phyloP scores from a whole-genome alignment of 106 monocot genomes.

The Acorus calamus region DNA sequence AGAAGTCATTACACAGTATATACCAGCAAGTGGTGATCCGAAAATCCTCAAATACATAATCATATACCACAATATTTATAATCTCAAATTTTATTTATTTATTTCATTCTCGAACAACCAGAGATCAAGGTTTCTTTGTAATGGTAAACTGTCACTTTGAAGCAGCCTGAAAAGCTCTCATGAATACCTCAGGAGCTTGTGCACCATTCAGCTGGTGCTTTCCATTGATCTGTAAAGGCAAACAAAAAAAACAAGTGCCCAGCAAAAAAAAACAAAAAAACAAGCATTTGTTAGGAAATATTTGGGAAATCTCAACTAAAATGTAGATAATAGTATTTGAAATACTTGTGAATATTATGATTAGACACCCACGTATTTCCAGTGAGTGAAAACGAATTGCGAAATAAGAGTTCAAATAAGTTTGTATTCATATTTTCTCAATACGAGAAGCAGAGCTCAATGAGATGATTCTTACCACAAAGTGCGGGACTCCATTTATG shows the following conservation, averaged over 20 bases:
- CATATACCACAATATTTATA: too few relatives aligned
- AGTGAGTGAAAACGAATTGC: not conserved
- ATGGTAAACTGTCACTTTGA: not conserved
- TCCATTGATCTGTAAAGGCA: constrained; percentile 56
- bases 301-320: too few relatives aligned
- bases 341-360: too few relatives aligned
- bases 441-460: not conserved
- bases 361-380: not conserved
- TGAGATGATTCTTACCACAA: constrained; percentile 40
- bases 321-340: too few relatives aligned
- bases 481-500: constrained; percentile 75
- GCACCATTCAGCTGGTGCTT: constrained; percentile 65
- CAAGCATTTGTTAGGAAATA: too few relatives aligned
- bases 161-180: constrained; percentile 42
- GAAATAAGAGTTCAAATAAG: not conserved
- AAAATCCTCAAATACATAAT: too few relatives aligned
- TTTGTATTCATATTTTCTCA: too few relatives aligned
- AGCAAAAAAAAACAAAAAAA: not conserved
- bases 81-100: too few relatives aligned
- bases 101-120: too few relatives aligned
- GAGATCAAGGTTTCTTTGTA: too few relatives aligned
- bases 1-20: too few relatives aligned
- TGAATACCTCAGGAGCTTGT: constrained; percentile 67
- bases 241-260: not conserved
- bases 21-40: too few relatives aligned